Evolutionary conservation across 2,329 filamentous ascomycete species (phyloP), one percentile per base, ranked within the genome.

Genomic region (Clathrospora elynae): DNA sequence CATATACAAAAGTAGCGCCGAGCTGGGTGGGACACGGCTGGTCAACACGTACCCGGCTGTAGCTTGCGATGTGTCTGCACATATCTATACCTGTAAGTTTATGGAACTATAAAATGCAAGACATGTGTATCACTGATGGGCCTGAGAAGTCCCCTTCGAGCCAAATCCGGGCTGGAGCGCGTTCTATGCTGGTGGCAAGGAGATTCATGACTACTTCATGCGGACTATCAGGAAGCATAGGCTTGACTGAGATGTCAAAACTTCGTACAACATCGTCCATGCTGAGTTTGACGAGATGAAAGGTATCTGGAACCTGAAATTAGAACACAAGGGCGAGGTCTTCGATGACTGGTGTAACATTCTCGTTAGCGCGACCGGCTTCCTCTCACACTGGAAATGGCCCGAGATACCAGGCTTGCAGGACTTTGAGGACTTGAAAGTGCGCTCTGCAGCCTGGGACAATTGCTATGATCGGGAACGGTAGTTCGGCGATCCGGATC

Each of bases 361-460:
- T 4, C 31, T 59, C 4, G 49, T 59, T 3, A 46, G 46, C 7
- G 50, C 31, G 42, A 31, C 45, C 22, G 18, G 18, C 4, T 12
- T 1, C 1, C 13, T 1, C 12, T 51, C 46, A 1, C 51, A 59
- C 20, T 42, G 49, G 36, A 59, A 64, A 11, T 75, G 71, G 68
- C 76, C 77, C 4, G 62, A 73, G 1, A 77, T 80, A 7, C 61
- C 70, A 1, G 77, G 77, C 0, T 49, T 78, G 4, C 66, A 75
- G 1, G 63, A 66, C 1, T 80, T 78, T 39, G 59, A 72, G 23
- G 77, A 77, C 4, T 77, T 76, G 57, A 64, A 72, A 45, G 78
- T 75, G 69, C 79, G 82, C 49, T 78, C 76, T 1, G 78, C 79
- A 4, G 62, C 77, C 19, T 82, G 79, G 79, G 78, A 82, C 42